Base-by-base conservation (phyloP, 805 yeast genomes). In the Starmerella etchellsii region DNA sequence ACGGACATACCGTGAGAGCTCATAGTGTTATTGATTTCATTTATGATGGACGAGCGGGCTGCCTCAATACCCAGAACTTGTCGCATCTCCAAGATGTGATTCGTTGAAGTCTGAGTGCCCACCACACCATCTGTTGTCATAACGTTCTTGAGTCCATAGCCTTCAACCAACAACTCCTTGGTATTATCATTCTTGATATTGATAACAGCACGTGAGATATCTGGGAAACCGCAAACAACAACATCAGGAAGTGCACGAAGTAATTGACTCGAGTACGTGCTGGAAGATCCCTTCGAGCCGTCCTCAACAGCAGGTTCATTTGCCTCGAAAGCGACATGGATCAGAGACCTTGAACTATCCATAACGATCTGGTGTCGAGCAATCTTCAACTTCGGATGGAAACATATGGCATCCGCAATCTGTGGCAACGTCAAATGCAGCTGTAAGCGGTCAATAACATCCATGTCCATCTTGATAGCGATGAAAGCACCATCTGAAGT, bases 1-100 rank as follows among this genome's bases (percentile, higher is more conserved):
- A 91, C 96, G 60, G 94, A 83, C 98, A 91, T 91, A 64, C 99
- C 99, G 68, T 91, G 98, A 63, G 85, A 84, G 58, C 94, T 78
- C 99, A 91, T 91, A 41, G 98, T 91, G 58, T 85, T 85, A 58
- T 82, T 94, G 61, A 91, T 91, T 66, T 91, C 99, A 48, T 76
- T 76, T 58, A 91, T 81, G 59, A 91, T 91, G 52, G 94, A 79
- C 0, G 84, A 66, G 60, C 99, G 73, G 1, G 98, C 98, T 2
- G 99, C 99, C 61, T 91, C 99, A 49, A 91, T 93, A 55, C 99
- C 99, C 47, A 91, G 67, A 4, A 88, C 96, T 49, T 75, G 74
- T 51, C 73, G 75, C 48, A 88, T 85, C 60, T 91, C 99, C 47
- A 91, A 65, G 26, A 91, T 77, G 63, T 91, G 99, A 60, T 91